These are phyloP conservation scores for Cytospora mali DNA, from an alignment of 2,329 filamentous ascomycete genomes.

Conservation along the genomic window DNA sequence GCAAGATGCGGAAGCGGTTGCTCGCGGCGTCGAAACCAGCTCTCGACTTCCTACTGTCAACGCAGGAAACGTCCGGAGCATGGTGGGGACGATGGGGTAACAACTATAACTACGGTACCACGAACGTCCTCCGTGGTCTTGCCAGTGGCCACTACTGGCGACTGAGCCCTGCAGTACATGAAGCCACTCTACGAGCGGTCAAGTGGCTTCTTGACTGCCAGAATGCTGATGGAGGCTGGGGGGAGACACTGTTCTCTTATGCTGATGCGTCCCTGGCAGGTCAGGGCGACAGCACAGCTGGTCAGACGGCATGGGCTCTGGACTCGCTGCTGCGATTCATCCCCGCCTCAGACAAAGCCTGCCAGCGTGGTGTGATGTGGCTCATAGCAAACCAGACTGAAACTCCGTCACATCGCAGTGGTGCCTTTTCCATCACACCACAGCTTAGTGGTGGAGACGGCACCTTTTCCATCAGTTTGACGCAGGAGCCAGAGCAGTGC, in stretches of 20 bases:
- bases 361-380: neutral
- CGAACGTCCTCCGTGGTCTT: slow-evolving; percentile 7
- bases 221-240: slow-evolving; percentile 7
- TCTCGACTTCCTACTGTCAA: slow-evolving; percentile 1
- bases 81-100: slow-evolving; percentile 14
- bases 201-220: slow-evolving; percentile 5
- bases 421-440: slow-evolving; percentile 5
- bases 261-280: neutral
- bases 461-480: slow-evolving; percentile 1
- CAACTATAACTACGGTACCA: slow-evolving; percentile 14
- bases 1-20: slow-evolving; percentile 1
- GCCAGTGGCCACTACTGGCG: slow-evolving; percentile 2
- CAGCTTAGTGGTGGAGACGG: slow-evolving; percentile 1
- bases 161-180: neutral
- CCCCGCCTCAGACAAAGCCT: slow-evolving; percentile 1
- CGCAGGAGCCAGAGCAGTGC: slow-evolving; percentile 1
- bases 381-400: slow-evolving; percentile 9
- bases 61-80: slow-evolving; percentile 2
- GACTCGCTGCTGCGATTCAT: neutral
- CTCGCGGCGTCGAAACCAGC: slow-evolving; percentile 5
- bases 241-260: slow-evolving; percentile 7
- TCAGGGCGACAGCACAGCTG: slow-evolving; percentile 2
- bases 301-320: slow-evolving; percentile 3
- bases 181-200: slow-evolving; percentile 1
- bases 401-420: neutral